phyloP scores from a whole-genome alignment of 1,284 basidiomycete genomes.

The Inonotus obliquus region DNA sequence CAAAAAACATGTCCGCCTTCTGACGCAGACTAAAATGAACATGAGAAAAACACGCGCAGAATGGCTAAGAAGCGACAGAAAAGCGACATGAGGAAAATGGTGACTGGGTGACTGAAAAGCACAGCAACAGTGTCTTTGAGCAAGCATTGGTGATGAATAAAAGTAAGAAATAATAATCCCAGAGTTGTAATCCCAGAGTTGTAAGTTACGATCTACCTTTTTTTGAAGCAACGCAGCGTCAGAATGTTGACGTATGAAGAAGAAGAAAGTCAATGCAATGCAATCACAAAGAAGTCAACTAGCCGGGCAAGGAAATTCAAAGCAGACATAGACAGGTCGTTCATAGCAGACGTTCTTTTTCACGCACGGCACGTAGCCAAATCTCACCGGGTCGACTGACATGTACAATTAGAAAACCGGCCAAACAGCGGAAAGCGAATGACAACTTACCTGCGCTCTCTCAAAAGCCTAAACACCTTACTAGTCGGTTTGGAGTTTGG shows the following conservation, averaged over 20 bases:
- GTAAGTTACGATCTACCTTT: background rate
- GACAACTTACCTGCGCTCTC: constrained; percentile 65
- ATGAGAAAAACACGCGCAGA: too few species aligned
- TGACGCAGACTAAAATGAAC: too few species aligned
- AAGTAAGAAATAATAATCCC: background rate
- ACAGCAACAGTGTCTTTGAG: too few species aligned
- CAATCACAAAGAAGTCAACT: background rate
- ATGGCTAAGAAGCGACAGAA: too few species aligned
- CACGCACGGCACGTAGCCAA: constrained; percentile 66
- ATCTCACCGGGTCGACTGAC: constrained; percentile 74
- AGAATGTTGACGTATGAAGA: background rate
- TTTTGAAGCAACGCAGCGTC: background rate
- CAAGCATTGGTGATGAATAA: too few species aligned
- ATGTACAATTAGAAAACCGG: background rate
- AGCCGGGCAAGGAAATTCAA: background rate
- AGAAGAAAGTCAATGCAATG: background rate
- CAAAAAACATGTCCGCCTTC: too few species aligned
- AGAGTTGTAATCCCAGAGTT: background rate
- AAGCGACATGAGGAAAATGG: too few species aligned
- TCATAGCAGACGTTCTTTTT: constrained; percentile 50
- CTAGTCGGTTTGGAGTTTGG: constrained; percentile 30
- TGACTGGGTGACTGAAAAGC: too few species aligned
- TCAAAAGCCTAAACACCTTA: constrained; percentile 64
- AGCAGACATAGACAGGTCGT: background rate
- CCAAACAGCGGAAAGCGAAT: constrained; percentile 23